These are phyloP conservation scores for Metschnikowia proteae DNA, from an alignment of 805 yeast species.

Conservation along the genomic window DNA sequence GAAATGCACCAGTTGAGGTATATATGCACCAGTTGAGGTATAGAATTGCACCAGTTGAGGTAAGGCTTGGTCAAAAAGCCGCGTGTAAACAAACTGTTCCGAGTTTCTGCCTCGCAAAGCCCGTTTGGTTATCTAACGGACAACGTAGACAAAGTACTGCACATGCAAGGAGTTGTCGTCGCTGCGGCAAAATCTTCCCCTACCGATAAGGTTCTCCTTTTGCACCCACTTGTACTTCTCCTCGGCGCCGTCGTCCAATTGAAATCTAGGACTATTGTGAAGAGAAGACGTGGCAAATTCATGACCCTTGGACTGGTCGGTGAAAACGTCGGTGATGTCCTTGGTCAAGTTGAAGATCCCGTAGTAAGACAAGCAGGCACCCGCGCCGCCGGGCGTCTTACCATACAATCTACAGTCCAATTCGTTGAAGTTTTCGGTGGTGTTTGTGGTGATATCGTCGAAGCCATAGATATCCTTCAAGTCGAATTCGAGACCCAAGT, in stretches of 20 bases:
- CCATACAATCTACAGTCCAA: conserved; percentile 51
- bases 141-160: conserved; percentile 50
- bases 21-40: too few relatives aligned
- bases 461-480: conserved; percentile 33
- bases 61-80: too few relatives aligned
- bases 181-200: conserved; percentile 52
- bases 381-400: conserved; percentile 41
- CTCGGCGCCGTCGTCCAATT: conserved; percentile 38
- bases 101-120: background rate
- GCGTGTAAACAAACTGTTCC: background rate
- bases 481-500: conserved; percentile 31
- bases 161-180: conserved; percentile 44
- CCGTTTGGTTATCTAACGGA: conserved; percentile 11
- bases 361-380: conserved; percentile 41
- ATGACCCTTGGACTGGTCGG: conserved; percentile 26
- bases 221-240: conserved; percentile 50
- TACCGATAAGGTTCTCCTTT: conserved; percentile 49
- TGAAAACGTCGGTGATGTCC: conserved; percentile 33
- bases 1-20: too few relatives aligned
- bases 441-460: conserved; percentile 44
- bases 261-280: conserved; percentile 44
- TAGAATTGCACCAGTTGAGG: too few relatives aligned
- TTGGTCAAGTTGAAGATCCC: conserved; percentile 46
- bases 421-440: conserved; percentile 23
- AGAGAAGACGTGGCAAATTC: conserved; percentile 48